phyloP scores from a whole-genome alignment of 768 basidiomycete species.

The Panaeolus cyanescens region DNA sequence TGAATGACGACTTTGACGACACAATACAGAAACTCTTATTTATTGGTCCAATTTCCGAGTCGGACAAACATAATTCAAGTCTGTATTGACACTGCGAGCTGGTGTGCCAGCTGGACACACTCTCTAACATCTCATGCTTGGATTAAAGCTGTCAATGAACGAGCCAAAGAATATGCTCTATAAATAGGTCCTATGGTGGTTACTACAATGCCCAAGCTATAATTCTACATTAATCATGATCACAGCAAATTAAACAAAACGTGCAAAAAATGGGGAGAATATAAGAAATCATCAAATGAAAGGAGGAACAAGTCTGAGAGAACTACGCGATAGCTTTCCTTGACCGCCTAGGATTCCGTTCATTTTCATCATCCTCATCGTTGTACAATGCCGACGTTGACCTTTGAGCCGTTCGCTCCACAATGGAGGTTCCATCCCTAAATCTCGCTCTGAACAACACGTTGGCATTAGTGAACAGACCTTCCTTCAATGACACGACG shows the following conservation, averaged over 20 bases:
- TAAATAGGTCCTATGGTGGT: neutral
- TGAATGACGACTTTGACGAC: too few species aligned
- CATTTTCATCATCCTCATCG: slow-evolving; percentile 29
- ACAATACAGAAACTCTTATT: too few species aligned
- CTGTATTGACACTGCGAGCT: too few species aligned
- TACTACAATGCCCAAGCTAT: neutral
- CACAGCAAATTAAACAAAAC: neutral
- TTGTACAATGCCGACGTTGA: slow-evolving; percentile 53
- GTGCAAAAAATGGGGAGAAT: slow-evolving; percentile 1
- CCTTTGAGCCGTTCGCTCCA: slow-evolving; percentile 76
- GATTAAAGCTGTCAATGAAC: neutral
- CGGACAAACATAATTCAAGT: too few species aligned
- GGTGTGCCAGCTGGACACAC: too few species aligned
- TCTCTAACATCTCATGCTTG: too few species aligned
- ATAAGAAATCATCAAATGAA: neutral
- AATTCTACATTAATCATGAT: neutral
- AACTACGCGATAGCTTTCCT: slow-evolving; percentile 14
- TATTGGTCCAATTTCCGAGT: too few species aligned
- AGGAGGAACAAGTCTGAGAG: neutral
- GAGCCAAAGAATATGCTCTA: neutral
- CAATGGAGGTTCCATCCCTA: slow-evolving; percentile 90
- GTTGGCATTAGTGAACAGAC: slow-evolving; percentile 96
- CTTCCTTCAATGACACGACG: slow-evolving; percentile 96
- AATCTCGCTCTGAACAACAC: slow-evolving; percentile 93
- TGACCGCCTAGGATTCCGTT: slow-evolving; percentile 30